Conservation (phyloP, 1,284 basidiomycete species). For the Trichosporon faecale region DNA sequence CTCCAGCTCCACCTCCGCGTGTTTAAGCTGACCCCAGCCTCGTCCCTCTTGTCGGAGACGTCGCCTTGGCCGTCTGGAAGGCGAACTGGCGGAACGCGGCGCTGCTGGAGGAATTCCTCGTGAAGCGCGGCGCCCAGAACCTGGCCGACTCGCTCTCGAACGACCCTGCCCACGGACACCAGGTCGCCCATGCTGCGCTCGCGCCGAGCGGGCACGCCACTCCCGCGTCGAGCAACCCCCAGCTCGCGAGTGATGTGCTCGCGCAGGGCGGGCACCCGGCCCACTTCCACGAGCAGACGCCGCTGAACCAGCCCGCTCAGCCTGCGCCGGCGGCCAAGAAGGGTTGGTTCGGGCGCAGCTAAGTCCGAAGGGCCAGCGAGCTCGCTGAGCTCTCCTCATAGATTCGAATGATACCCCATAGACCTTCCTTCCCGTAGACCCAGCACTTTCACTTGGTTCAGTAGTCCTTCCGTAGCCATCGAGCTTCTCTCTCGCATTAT, state of each 20-base stretch:
- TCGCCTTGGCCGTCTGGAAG: slow-evolving; percentile 71
- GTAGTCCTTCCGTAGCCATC: neutral
- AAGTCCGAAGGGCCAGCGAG: neutral
- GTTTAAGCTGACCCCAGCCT: slow-evolving; percentile 44
- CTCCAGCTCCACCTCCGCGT: neutral
- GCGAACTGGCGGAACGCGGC: slow-evolving; percentile 84
- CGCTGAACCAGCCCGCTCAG: slow-evolving; percentile 5
- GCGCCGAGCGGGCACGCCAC: neutral
- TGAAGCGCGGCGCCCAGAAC: slow-evolving; percentile 45
- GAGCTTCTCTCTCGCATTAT: neutral
- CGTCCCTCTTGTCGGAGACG: slow-evolving; percentile 74
- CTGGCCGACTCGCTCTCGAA: slow-evolving; percentile 20
- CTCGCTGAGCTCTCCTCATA: neutral
- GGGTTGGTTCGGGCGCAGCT: neutral
- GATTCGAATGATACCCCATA: neutral
- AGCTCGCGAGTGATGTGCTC: slow-evolving; percentile 7
- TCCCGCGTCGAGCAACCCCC: neutral
- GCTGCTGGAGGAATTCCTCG: slow-evolving; percentile 49
- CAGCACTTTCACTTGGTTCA: neutral
- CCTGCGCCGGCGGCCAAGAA: slow-evolving; percentile 11
- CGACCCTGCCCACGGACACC: neutral
- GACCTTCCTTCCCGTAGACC: neutral
- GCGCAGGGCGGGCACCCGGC: neutral
- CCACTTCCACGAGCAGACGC: slow-evolving; percentile 4
- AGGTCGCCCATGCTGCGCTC: neutral